These are phyloP conservation scores for Eragrostis tef DNA, from an alignment of 202 grass and related monocot genomes.

Conservation along the genomic window DNA sequence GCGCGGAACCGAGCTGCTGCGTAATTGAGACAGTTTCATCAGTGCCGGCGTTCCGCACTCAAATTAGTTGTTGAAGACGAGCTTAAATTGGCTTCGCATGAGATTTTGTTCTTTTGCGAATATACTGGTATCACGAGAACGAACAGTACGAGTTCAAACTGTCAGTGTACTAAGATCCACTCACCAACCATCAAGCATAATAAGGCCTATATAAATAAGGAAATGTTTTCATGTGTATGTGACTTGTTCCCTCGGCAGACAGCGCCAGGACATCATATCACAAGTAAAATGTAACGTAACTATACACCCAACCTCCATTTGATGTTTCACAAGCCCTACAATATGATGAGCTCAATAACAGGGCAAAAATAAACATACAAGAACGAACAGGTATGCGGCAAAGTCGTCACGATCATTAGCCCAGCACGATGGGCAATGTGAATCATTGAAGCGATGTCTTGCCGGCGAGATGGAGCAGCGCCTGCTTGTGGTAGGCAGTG, in stretches of 20 bases:
- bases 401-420: not conserved
- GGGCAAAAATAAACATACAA: not conserved
- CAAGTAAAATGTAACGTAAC: slow-evolving; percentile 11
- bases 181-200: slow-evolving; percentile 5
- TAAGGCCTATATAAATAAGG: not conserved
- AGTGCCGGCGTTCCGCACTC: not conserved
- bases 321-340: slow-evolving; percentile 18
- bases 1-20: not conserved
- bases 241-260: not conserved
- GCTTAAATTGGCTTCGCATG: not conserved
- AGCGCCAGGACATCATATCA: not conserved
- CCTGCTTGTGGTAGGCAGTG: slow-evolving; percentile 62
- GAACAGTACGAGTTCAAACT: not conserved
- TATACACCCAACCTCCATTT: slow-evolving; percentile 31
- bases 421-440: not conserved
- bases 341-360: slow-evolving; percentile 2
- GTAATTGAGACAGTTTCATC: not conserved
- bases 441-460: slow-evolving; percentile 62
- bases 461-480: slow-evolving; percentile 77
- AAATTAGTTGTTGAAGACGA: not conserved
- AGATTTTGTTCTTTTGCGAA: not conserved
- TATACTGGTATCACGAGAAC: not conserved
- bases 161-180: not conserved
- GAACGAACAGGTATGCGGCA: slow-evolving; percentile 28
- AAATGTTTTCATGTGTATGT: not conserved